Percentiles rank a stretch among this genome's conserved stretches.
Evolutionary conservation across 176 grass and related monocot species (phyloP).

Genomic region (Areca catechu): DNA sequence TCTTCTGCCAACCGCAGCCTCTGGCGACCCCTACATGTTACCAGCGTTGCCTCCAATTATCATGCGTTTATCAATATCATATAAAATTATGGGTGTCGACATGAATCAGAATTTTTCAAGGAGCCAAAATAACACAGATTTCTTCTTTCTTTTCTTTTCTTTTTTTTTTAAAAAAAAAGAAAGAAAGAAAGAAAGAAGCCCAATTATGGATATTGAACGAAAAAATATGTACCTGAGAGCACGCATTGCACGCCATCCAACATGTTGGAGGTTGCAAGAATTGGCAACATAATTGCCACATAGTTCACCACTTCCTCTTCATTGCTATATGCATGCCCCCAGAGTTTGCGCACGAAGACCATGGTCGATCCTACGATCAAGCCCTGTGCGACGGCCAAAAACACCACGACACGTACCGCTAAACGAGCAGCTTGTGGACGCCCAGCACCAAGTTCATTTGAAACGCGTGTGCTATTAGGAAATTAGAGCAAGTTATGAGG

Average conservation of each 20-base stretch:
- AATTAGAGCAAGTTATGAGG: not conserved
- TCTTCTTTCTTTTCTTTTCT: too few relatives aligned
- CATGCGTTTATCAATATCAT: too few relatives aligned
- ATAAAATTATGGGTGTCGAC: too few relatives aligned
- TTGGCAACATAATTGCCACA: slow-evolving; percentile 50
- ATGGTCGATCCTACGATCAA: slow-evolving; percentile 31
- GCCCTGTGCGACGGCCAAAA: slow-evolving; percentile 25
- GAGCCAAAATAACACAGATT: too few relatives aligned
- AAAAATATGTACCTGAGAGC: slow-evolving; percentile 53
- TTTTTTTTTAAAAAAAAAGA: not conserved
- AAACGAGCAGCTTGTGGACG: slow-evolving; percentile 38
- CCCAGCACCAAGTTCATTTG: slow-evolving; percentile 82
- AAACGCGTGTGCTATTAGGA: slow-evolving; percentile 56
- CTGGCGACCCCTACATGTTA: slow-evolving; percentile 46
- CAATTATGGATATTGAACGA: not conserved
- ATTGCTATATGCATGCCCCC: slow-evolving; percentile 65
- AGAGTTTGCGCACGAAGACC: slow-evolving; percentile 47
- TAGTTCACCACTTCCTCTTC: slow-evolving; percentile 78
- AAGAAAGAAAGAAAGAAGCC: not conserved
- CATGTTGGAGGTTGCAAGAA: slow-evolving; percentile 55
- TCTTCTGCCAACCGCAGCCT: slow-evolving; percentile 78
- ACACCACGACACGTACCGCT: slow-evolving; percentile 50
- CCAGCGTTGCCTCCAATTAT: too few relatives aligned
- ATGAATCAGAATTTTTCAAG: too few relatives aligned
- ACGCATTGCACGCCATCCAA: slow-evolving; percentile 67